Evolutionary conservation across 2,329 filamentous ascomycete genomes (phyloP), one percentile per base, ranked within the genome.

Genomic region (Plectosphaerella cucumerina): DNA sequence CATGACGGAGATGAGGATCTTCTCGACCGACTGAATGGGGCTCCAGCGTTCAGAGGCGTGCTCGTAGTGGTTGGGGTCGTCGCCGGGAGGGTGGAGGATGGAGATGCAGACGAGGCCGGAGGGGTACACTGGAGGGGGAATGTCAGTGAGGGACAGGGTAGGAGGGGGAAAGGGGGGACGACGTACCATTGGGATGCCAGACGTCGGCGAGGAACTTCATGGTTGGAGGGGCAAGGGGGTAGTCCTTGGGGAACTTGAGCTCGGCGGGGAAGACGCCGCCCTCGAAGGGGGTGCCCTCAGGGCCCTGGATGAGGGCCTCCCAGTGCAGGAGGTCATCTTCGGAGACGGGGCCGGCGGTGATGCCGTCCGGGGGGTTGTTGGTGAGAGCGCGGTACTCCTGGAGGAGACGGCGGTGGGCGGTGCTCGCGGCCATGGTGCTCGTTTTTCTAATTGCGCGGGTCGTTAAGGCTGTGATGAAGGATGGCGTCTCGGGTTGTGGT

Each of bases 21-120:
- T 97, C 74, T 97, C 94, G 59, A 97, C 93, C 53, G 88, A 94
- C 74, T 97, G 94, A 56, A 97, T 96, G 12, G 93, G 93, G 23
- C 88, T 93, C 93, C 93, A 97, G 56, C 93, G 86, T 75, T 97
- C 94, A 1, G 88, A 91, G 8, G 94, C 93, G 62, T 93, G 89
- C 71, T 97, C 93, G 79, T 97, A 97, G 76, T 96, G 92, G 74
- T 97, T 97, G 50, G 94, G 94, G 70, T 97, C 93, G 72, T 97
- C 93, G 62, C 94, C 93, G 3, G 93, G 93, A 3, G 93, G 87
- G 70, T 97, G 93, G 2, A 97, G 85, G 73, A 97, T 97, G n/a
- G 90, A 96, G 64, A 97, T 97, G 75, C 93, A 97, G 61, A 97
- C 94, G 17, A 93, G 82, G 57, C 93, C 93, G 66, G 87, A 93